phyloP scores from a whole-genome alignment of 208 protist genomes.

The Crithidia bombi region DNA sequence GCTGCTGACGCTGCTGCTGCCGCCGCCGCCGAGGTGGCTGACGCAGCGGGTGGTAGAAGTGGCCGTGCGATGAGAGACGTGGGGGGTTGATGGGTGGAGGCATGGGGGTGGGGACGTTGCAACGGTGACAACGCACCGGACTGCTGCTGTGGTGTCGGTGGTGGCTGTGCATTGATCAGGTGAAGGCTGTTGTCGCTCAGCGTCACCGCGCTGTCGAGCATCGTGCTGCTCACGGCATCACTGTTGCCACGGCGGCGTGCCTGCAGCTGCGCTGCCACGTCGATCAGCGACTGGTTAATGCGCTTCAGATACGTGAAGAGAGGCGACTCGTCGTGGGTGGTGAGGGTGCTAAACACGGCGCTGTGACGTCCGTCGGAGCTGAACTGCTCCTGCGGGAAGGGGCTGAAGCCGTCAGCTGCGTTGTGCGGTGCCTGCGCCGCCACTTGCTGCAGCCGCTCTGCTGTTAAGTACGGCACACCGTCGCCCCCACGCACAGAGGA shows the following conservation, averaged over 20 bases:
- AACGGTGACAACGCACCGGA: too few relatives aligned
- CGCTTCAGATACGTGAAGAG: constrained; percentile 25
- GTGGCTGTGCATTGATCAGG: background rate
- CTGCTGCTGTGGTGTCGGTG: background rate
- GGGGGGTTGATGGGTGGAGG: too few relatives aligned
- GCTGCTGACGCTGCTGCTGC: background rate
- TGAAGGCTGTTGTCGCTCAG: too few relatives aligned
- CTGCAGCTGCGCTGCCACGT: constrained; percentile 24
- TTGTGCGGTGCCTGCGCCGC: background rate
- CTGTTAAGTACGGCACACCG: background rate
- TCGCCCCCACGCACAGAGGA: constrained; percentile 9
- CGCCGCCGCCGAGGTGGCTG: background rate
- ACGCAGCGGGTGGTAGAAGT: background rate
- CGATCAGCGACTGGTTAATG: constrained; percentile 25
- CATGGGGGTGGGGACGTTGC: too few relatives aligned
- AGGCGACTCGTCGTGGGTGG: constrained; percentile 15
- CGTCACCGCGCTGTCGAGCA: constrained; percentile 8
- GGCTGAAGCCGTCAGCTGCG: background rate
- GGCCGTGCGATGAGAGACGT: background rate
- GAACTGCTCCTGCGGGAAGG: background rate
- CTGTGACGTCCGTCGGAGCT: background rate
- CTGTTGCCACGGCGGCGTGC: background rate
- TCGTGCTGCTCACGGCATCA: background rate
- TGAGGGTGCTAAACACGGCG: constrained; percentile 10
- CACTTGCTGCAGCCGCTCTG: constrained; percentile 13